These are phyloP conservation scores for Polychaeton citri DNA, from an alignment of 2,329 filamentous ascomycete genomes.

Conservation along the genomic window DNA sequence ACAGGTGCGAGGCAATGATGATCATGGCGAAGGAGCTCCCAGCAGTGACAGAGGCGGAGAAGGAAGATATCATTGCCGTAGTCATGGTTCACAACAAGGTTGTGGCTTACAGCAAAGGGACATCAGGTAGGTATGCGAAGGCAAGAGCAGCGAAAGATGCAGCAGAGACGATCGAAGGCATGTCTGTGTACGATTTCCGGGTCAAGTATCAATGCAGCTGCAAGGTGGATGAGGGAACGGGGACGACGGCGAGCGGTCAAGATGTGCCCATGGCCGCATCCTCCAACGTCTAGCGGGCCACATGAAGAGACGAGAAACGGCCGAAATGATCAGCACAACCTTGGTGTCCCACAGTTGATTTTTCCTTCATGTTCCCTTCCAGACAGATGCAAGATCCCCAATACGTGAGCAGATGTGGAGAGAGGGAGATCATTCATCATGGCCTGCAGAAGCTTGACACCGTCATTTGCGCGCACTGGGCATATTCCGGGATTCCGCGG, in stretches of 20 bases:
- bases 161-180: constrained; percentile 35
- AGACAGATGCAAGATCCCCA: too few relatives aligned
- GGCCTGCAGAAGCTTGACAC: too few relatives aligned
- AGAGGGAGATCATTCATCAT: too few relatives aligned
- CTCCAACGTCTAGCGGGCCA: too few relatives aligned
- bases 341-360: too few relatives aligned
- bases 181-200: constrained; percentile 46
- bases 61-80: constrained; percentile 29
- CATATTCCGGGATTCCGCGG: too few relatives aligned
- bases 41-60: constrained; percentile 32
- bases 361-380: too few relatives aligned
- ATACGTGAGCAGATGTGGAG: too few relatives aligned
- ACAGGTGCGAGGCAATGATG: constrained; percentile 52
- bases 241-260: background rate
- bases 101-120: constrained; percentile 46
- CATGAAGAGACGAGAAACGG: too few relatives aligned
- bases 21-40: constrained; percentile 39
- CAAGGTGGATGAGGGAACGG: constrained; percentile 1
- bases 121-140: constrained; percentile 60
- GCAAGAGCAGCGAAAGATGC: constrained; percentile 50
- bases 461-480: too few relatives aligned
- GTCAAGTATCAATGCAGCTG: constrained; percentile 53
- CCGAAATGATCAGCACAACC: too few relatives aligned
- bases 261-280: background rate
- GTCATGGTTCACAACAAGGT: constrained; percentile 63